phyloP scores from a whole-genome alignment of 1,284 basidiomycete species.

The Moesziomyces globuligerus region DNA sequence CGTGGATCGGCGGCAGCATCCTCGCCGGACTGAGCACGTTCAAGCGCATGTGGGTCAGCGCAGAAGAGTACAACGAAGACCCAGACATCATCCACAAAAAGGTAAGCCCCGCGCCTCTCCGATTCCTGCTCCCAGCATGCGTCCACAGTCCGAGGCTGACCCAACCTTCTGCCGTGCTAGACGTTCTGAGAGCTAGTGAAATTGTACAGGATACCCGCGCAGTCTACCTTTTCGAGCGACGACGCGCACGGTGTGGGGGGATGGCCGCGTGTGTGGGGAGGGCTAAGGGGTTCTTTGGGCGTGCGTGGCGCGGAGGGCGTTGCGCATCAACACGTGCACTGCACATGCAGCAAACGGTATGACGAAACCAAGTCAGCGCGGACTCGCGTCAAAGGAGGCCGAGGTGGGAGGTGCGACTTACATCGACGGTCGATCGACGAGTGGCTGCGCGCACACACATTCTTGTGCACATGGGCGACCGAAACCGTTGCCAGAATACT shows the following conservation, averaged over 20 bases:
- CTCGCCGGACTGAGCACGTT: conserved; percentile 94
- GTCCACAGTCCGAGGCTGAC: not conserved
- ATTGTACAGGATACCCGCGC: not conserved
- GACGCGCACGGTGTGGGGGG: too few relatives aligned
- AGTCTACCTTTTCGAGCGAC: too few relatives aligned
- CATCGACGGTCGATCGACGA: too few relatives aligned
- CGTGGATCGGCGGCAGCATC: conserved; percentile 90
- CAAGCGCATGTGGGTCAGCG: conserved; percentile 87
- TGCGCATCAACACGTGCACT: not conserved
- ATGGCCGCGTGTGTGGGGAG: not conserved
- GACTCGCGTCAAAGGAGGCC: too few relatives aligned
- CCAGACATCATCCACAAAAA: conserved; percentile 92
- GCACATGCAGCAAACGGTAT: too few relatives aligned
- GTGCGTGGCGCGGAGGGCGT: not conserved
- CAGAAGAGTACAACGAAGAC: conserved; percentile 99
- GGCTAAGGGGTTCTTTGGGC: not conserved
- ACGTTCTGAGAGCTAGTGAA: not conserved
- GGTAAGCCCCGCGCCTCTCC: conserved; percentile 14
- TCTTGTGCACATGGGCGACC: too few relatives aligned
- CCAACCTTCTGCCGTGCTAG: too few relatives aligned
- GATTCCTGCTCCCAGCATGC: too few relatives aligned
- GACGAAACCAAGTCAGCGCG: too few relatives aligned
- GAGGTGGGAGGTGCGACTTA: too few relatives aligned
- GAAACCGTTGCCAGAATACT: too few relatives aligned
- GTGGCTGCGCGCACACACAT: too few relatives aligned